phyloP scores from a whole-genome alignment of 441 rosid genomes.

The Erysimum cheiri region DNA sequence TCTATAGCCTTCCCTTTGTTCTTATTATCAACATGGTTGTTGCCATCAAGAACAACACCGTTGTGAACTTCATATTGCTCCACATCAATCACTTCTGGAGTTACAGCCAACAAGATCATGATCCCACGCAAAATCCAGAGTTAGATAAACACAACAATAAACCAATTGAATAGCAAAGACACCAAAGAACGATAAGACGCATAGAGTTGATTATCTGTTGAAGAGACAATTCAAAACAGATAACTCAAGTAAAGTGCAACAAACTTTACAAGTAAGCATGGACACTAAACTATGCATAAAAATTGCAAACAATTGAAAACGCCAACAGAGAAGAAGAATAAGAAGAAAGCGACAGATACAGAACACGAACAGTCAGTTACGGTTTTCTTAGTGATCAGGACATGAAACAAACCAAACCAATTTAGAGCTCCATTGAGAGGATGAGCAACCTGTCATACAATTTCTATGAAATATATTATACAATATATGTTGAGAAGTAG shows the following conservation, averaged over 20 bases:
- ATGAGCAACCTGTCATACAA: conserved; percentile 5
- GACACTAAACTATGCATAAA: background rate
- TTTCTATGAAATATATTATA: too few relatives aligned
- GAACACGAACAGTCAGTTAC: conserved; percentile 28
- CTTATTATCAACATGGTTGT: conserved; percentile 47
- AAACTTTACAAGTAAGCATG: background rate
- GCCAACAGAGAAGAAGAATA: background rate
- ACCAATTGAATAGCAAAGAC: background rate
- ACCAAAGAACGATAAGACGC: background rate
- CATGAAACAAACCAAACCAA: background rate
- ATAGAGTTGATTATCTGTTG: too few relatives aligned
- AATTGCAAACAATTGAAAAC: background rate
- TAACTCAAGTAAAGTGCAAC: background rate
- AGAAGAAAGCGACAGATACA: background rate
- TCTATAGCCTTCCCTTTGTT: conserved; percentile 69
- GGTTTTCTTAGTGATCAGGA: conserved; percentile 17
- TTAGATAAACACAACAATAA: conserved; percentile 1
- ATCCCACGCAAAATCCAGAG: background rate
- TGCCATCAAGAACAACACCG: conserved; percentile 50
- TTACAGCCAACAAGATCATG: conserved; percentile 49
- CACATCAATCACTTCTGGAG: conserved; percentile 59
- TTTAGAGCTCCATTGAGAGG: background rate
- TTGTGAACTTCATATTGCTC: conserved; percentile 58
- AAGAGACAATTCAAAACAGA: background rate
- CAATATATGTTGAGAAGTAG: conserved; percentile 34